phyloP scores from a whole-genome alignment of 2,329 filamentous ascomycete genomes.

The Curvularia hawaiiensis region DNA sequence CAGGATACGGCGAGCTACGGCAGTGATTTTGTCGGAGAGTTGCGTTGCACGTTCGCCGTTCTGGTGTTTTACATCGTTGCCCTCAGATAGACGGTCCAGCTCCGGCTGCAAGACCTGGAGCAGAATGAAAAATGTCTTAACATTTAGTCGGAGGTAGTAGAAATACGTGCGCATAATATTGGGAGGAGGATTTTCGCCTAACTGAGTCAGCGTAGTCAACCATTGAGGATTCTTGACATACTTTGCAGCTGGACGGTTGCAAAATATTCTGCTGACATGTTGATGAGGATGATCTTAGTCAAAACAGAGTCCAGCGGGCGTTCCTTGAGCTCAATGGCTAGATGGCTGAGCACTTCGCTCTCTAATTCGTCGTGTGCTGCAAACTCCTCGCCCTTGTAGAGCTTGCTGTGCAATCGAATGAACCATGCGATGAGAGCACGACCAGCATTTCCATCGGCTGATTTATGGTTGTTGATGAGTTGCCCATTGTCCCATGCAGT shows the following conservation, averaged over 20 bases:
- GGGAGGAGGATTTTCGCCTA: conserved; percentile 38
- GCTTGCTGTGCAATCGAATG: conserved; percentile 81
- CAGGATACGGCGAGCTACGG: conserved; percentile 64
- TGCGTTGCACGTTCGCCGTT: conserved; percentile 41
- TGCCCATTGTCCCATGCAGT: conserved; percentile 62
- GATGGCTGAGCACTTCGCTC: conserved; percentile 78
- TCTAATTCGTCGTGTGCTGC: conserved; percentile 80
- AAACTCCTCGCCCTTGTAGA: conserved; percentile 78
- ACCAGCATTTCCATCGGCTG: conserved; percentile 55
- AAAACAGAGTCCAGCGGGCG: conserved; percentile 68
- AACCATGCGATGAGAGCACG: conserved; percentile 80
- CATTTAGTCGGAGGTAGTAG: conserved; percentile 77
- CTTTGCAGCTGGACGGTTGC: conserved; percentile 66
- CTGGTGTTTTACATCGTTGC: conserved; percentile 53
- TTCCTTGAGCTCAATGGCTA: conserved; percentile 74
- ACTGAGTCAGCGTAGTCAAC: conserved; percentile 15
- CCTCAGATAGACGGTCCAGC: conserved; percentile 62
- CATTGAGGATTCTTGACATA: conserved; percentile 42
- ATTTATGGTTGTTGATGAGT: conserved; percentile 51
- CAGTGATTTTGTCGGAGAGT: conserved; percentile 59
- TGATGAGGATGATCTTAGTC: conserved; percentile 81
- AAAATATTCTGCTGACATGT: conserved; percentile 81
- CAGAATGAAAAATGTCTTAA: conserved; percentile 75
- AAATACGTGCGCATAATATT: conserved; percentile 52
- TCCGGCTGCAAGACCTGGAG: conserved; percentile 73